Base-by-base conservation (phyloP, 192 early-diverging fungal species). In the Umbelopsis vinacea region DNA sequence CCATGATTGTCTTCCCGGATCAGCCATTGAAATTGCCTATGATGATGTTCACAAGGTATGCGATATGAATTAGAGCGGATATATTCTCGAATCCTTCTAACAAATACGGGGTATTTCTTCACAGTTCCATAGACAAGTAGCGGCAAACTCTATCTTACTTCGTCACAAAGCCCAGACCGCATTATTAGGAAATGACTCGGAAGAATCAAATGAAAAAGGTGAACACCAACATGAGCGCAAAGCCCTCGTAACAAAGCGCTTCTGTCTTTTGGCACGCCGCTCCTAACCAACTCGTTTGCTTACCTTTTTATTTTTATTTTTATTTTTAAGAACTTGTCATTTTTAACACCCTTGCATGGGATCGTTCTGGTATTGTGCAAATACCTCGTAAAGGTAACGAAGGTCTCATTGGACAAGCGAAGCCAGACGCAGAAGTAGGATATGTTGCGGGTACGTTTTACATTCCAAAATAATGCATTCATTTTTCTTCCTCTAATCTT, bases 1-100 rank as follows among this genome's bases (percentile, higher is more conserved):
- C 79, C 98, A 99, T 78, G 97, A 99, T 77, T 94, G 98, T 9
- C 84, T 99, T 45, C 98, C 98, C 6, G 98, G 98, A 1, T 92
- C 93, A 6, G 85, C 90, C 19, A 98, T 99, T 71, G 93, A 89
- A 23, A 74, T 95, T 66, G 98, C 95, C 38, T 97, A 95, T 76
- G 77, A 85, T 38, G 98, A 99, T 80, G 95, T 92, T 1, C 82
- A 85, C 35, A 76, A 77, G 68, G 85, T 92, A 82, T 35, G 22
- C 38, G 22, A 23, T 73, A 11, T 68, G 10, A n/a, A 17, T 5
- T 2, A 33, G n/a, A 19, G 7, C 2, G n/a, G 3, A 52, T 14
- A 7, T 43, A 7, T 0, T n/a, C 22, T 40, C 22, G n/a, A 24
- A 9, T 55, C 8, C 45, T 9, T 48, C 53, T 10, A 70, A 6